phyloP scores from a whole-genome alignment of 2,329 filamentous ascomycete genomes.

The Aspergillus caelatus region DNA sequence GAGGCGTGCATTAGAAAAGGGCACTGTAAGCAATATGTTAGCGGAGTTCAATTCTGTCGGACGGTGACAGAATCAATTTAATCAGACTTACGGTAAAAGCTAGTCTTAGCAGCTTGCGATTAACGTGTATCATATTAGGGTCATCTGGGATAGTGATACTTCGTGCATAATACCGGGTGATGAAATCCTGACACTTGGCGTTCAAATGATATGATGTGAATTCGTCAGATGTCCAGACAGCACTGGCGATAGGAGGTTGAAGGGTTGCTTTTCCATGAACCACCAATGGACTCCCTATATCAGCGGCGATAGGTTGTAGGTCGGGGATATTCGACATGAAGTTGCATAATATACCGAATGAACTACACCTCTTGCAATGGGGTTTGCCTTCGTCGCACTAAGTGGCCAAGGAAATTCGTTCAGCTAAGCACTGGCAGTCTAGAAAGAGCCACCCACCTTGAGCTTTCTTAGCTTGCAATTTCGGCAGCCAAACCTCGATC shows the following conservation, averaged over 20 bases:
- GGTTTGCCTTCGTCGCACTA: slow-evolving; percentile 55
- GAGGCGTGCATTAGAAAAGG: slow-evolving; percentile 53
- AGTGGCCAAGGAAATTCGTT: not conserved
- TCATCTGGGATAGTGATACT: slow-evolving; percentile 44
- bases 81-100: slow-evolving; percentile 42
- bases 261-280: slow-evolving; percentile 21
- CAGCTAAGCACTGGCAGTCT: slow-evolving; percentile 7
- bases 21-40: slow-evolving; percentile 33
- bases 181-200: slow-evolving; percentile 46
- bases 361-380: slow-evolving; percentile 46
- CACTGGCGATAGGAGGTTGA: slow-evolving; percentile 29
- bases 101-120: slow-evolving; percentile 42
- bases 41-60: not conserved
- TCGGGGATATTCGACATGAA: slow-evolving; percentile 41
- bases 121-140: slow-evolving; percentile 41
- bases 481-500: slow-evolving; percentile 53
- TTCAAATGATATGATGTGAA: slow-evolving; percentile 40
- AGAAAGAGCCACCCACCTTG: slow-evolving; percentile 42
- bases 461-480: slow-evolving; percentile 57
- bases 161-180: slow-evolving; percentile 43
- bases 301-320: slow-evolving; percentile 38
- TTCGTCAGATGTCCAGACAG: slow-evolving; percentile 41
- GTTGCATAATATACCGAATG: slow-evolving; percentile 52
- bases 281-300: slow-evolving; percentile 21
- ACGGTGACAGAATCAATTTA: not conserved